Evolutionary conservation across 176 grass and related monocot genomes (phyloP), one percentile per base, ranked within the genome.

Genomic region (Triticum dicoccoides): DNA sequence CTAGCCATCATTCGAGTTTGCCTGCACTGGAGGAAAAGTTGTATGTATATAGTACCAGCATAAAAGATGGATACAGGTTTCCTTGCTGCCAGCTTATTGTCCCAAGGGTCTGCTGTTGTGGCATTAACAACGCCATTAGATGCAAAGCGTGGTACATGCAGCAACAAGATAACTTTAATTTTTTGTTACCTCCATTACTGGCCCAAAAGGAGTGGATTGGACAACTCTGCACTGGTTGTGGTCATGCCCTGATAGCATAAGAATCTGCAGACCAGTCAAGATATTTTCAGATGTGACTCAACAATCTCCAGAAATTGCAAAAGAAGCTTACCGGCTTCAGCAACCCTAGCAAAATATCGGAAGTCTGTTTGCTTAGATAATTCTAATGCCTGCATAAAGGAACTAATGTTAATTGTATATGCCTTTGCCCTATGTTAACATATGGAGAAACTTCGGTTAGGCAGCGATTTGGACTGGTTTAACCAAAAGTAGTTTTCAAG

Each of bases 41-140:
- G 37, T 30, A 30, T 30, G 29, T 30, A 30, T 30, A 30, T 30
- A 30, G 29, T 30, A 30, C 29, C 79, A 98, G 83, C 97, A 98
- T 98, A 90, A 98, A 98, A 82, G 97, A 96, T 84, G 97, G 97
- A 92, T 94, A 94, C 11, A 96, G 87, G 73, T 94, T 98, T 72
- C 97, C 92, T 78, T 96, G 97, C 88, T 96, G 97, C 97, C 96
- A 98, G 81, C 94, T 93, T 65, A 91, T 76, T 59, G 97, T 98
- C 24, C 97, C 97, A 17, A 98, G 59, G 11, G 93, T 98, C 77
- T 98, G 94, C 97, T 98, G 93, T 79, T 98, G 94, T 80, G 72
- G 20, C 65, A 75, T 85, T 76, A 69, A 89, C 18, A 88, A 14
- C 24, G 70, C 67, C 65, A 86, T 92, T 73, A 89, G 45, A 83